Conservation (phyloP, 2,329 filamentous ascomycete species). For the Truncatella angustata region DNA sequence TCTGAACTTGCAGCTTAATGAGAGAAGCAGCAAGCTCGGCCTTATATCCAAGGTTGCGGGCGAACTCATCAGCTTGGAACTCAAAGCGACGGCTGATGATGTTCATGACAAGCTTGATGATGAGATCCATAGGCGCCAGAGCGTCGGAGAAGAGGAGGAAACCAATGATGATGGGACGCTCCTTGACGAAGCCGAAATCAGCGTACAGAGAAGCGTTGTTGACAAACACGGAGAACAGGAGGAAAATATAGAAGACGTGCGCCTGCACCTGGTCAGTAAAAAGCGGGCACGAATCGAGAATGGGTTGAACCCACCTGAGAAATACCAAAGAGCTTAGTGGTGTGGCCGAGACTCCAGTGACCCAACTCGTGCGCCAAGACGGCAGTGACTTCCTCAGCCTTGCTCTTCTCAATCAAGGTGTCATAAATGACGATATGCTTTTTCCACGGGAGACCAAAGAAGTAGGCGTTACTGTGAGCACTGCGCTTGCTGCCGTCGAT, state of each 20-base stretch:
- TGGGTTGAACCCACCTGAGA: conserved; percentile 60
- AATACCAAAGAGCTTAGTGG: conserved; percentile 85
- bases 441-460: conserved; percentile 98
- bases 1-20: conserved; percentile 97
- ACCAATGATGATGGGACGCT: conserved; percentile 91
- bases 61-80: conserved; percentile 93
- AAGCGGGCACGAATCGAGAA: neutral
- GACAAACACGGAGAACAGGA: conserved; percentile 95
- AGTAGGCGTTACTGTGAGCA: conserved; percentile 89
- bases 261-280: conserved; percentile 51
- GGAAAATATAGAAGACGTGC: conserved; percentile 95
- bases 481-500: conserved; percentile 90
- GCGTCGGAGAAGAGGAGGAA: conserved; percentile 98
- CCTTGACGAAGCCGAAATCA: conserved; percentile 81
- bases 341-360: conserved; percentile 96
- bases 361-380: conserved; percentile 94
- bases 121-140: conserved; percentile 88
- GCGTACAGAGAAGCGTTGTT: conserved; percentile 90
- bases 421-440: conserved; percentile 99
- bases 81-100: conserved; percentile 91
- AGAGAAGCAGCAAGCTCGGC: conserved; percentile 80
- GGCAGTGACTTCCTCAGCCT: conserved; percentile 87
- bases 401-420: conserved; percentile 93
- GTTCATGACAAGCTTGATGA: conserved; percentile 95
- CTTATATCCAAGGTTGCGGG: conserved; percentile 78